A percentile compares a stretch with the other conserved stretches of the same genome.
These are phyloP conservation scores for Melanopsichium pennsylvanicum DNA, from an alignment of 1,284 basidiomycete species.

Conservation along the genomic window DNA sequence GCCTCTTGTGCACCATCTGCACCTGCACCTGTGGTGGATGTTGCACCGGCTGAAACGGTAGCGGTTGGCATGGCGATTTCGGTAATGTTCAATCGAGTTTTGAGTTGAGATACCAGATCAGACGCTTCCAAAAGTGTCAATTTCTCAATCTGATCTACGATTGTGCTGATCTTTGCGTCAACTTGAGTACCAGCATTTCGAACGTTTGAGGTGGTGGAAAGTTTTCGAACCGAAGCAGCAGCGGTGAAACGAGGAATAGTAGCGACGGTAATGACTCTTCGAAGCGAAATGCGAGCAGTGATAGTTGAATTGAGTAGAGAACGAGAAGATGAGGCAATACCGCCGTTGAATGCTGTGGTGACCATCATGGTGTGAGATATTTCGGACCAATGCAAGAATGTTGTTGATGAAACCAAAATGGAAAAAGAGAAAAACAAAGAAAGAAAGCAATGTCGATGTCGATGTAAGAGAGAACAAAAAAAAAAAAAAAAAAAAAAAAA, in stretches of 20 bases:
- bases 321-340: neutral
- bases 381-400: too few species aligned
- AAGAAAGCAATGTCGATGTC: too few species aligned
- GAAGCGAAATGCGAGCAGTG: too few species aligned
- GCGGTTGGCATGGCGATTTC: slow-evolving; percentile 93
- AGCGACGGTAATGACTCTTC: too few species aligned
- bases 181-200: slow-evolving; percentile 22
- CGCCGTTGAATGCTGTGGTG: too few species aligned
- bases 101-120: slow-evolving; percentile 90
- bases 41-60: slow-evolving; percentile 67
- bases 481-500: too few species aligned
- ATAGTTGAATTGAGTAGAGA: too few species aligned
- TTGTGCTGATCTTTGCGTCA: slow-evolving; percentile 75
- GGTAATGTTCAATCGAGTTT: slow-evolving; percentile 95
- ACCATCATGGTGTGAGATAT: too few species aligned
- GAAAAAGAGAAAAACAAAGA: too few species aligned
- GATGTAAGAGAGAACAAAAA: too few species aligned
- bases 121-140: slow-evolving; percentile 93
- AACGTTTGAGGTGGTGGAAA: slow-evolving; percentile 7
- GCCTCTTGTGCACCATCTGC: slow-evolving; percentile 65
- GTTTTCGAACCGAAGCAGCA: slow-evolving; percentile 4
- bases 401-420: too few species aligned
- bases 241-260: neutral
- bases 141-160: slow-evolving; percentile 92
- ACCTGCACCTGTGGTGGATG: slow-evolving; percentile 32